Base-by-base conservation (phyloP, 163 green algal species). In the Chlorella variabilis region DNA sequence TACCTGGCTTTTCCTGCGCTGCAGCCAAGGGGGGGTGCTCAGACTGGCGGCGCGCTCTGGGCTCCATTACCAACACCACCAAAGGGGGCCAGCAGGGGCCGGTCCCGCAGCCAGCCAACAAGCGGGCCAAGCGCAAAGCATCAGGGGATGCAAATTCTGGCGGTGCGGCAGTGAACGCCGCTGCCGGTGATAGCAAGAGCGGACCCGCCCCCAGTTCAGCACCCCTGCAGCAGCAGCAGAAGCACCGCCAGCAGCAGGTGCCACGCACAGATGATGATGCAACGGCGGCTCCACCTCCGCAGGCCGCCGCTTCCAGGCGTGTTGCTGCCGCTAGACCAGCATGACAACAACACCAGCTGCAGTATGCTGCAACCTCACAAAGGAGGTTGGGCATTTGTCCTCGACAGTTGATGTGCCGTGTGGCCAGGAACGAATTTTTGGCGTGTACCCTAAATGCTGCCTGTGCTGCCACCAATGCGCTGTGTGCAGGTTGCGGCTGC, bases 401-500 rank as follows among this genome's bases (percentile, higher is more conserved):
- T n/a, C n/a, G n/a, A n/a, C n/a, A n/a, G n/a, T n/a, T n/a, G n/a
- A n/a, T n/a, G n/a, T n/a, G n/a, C n/a, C n/a, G n/a, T n/a, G n/a
- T n/a, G n/a, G n/a, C n/a, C n/a, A n/a, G n/a, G n/a, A n/a, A n/a
- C n/a, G n/a, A n/a, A n/a, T n/a, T n/a, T n/a, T n/a, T n/a, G n/a
- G n/a, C n/a, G n/a, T n/a, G n/a, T n/a, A n/a, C n/a, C n/a, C n/a
- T n/a, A n/a, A n/a, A 45, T 65, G 31, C 31, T 34, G 18, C 48
- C 18, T 2, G 20, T 39, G 23, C 66, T 74, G 11, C 33, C 17
- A 1, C 31, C 25, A 63, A n/a, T 17, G 17, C 67, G n/a, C 73
- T 45, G 31, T 58, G 0, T 75, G 78, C 81, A 88, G 84, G 39
- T 83, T 81, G 33, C 49, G 49, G 29, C 51, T 85, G 67, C 49